Evolutionary conservation across 208 protist genomes (phyloP).

Genomic region (Acanthamoeba lenticulata): DNA sequence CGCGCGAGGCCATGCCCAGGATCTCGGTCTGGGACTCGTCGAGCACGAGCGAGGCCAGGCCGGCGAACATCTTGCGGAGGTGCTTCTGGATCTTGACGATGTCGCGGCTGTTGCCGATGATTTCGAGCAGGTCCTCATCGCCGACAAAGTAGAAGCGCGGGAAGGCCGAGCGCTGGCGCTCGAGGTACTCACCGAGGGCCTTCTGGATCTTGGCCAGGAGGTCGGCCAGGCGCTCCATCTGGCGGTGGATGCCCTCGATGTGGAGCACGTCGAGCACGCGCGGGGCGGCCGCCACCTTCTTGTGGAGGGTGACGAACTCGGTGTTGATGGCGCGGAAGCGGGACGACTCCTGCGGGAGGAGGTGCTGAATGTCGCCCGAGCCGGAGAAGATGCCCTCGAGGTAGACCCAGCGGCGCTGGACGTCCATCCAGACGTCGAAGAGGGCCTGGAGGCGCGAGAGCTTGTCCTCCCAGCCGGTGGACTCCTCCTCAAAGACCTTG

Average conservation of each 20-base stretch:
- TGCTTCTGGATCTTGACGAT: slow-evolving; percentile 95
- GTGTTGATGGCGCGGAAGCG: slow-evolving; percentile 93
- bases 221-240: slow-evolving; percentile 93
- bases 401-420: slow-evolving; percentile 98
- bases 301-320: slow-evolving; percentile 95
- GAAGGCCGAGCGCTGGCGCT: slow-evolving; percentile 96
- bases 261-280: slow-evolving; percentile 93
- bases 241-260: slow-evolving; percentile 89
- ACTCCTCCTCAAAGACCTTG: slow-evolving; percentile 91
- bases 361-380: slow-evolving; percentile 93
- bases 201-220: slow-evolving; percentile 96
- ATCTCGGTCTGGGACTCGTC: slow-evolving; percentile 83
- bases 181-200: slow-evolving; percentile 97
- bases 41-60: slow-evolving; percentile 92
- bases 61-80: slow-evolving; percentile 99
- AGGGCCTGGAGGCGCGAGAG: slow-evolving; percentile 93
- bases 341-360: slow-evolving; percentile 94
- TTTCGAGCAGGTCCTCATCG: slow-evolving; percentile 99
- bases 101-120: slow-evolving; percentile 97
- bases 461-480: slow-evolving; percentile 92
- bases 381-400: slow-evolving; percentile 96
- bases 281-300: slow-evolving; percentile 87
- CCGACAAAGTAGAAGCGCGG: slow-evolving; percentile 99
- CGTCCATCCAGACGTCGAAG: slow-evolving; percentile 95
- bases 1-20: slow-evolving; percentile 91